Conservation (phyloP, 2,329 filamentous ascomycete genomes). For the Tolypocladium pustulatum region DNA sequence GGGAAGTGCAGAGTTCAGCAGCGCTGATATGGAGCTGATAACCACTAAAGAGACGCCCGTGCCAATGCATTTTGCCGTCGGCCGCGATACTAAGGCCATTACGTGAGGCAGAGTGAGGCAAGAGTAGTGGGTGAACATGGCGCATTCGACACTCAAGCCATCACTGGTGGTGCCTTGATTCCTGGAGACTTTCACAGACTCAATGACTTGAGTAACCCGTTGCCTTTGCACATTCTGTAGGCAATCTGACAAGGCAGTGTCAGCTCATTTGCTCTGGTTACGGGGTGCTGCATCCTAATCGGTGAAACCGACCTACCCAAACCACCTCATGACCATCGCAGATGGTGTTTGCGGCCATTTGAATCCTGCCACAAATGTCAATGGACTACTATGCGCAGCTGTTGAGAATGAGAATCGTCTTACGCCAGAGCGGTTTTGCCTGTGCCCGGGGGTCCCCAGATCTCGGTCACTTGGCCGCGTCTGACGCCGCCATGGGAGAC, state of each 20-base stretch:
- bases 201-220: conserved; percentile 17
- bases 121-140: conserved; percentile 35
- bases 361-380: conserved; percentile 42
- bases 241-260: conserved; percentile 26
- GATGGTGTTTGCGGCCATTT: conserved; percentile 56
- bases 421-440: conserved; percentile 81
- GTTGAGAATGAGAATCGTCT: conserved; percentile 14
- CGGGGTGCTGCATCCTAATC: neutral
- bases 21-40: conserved; percentile 66
- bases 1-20: conserved; percentile 70
- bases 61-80: conserved; percentile 54
- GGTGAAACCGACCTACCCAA: conserved; percentile 65
- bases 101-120: conserved; percentile 58
- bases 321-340: conserved; percentile 52
- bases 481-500: conserved; percentile 46
- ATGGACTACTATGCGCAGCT: neutral
- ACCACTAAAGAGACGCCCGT: conserved; percentile 56
- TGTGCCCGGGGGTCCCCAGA: conserved; percentile 77
- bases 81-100: conserved; percentile 61
- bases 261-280: neutral
- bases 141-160: conserved; percentile 10
- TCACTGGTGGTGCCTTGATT: conserved; percentile 2
- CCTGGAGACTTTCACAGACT: conserved; percentile 7
- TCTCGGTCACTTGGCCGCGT: conserved; percentile 70
- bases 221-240: conserved; percentile 28